phyloP scores from a whole-genome alignment of 768 basidiomycete species.

The Gymnopilus junonius region DNA sequence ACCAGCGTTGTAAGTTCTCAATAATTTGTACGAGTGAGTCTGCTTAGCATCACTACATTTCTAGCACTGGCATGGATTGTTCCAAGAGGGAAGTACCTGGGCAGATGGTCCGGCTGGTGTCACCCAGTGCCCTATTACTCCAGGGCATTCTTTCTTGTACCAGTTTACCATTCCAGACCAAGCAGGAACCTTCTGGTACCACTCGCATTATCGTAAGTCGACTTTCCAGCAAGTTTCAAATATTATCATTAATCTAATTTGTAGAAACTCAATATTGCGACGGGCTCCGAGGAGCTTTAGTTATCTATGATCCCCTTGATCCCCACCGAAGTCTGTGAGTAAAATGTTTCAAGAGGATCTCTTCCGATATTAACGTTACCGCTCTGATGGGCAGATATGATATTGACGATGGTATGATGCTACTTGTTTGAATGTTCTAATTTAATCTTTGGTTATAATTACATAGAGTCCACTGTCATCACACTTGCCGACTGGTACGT shows the following conservation, averaged over 20 bases:
- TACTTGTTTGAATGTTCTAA: background rate
- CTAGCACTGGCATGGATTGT: conserved; percentile 51
- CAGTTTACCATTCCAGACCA: conserved; percentile 36
- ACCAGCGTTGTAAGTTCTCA: conserved; percentile 51
- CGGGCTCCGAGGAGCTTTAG: conserved; percentile 12
- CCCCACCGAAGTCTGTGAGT: conserved; percentile 4
- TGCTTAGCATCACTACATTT: background rate
- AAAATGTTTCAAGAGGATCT: background rate
- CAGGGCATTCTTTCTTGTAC: conserved; percentile 43
- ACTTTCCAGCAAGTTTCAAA: conserved; percentile 13
- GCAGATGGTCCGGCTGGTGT: conserved; percentile 45
- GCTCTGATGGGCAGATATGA: conserved; percentile 31
- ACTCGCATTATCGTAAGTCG: conserved; percentile 34
- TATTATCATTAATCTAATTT: conserved; percentile 12
- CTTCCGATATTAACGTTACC: background rate
- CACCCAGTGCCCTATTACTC: conserved; percentile 45
- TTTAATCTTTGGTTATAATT: background rate
- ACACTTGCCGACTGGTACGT: conserved; percentile 50
- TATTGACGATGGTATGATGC: conserved; percentile 46
- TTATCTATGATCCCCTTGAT: conserved; percentile 13
- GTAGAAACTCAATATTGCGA: conserved; percentile 36
- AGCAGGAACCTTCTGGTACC: conserved; percentile 49
- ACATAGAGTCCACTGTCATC: conserved; percentile 44
- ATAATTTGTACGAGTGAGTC: background rate
- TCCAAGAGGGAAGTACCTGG: conserved; percentile 37